Evolutionary conservation across 2,329 filamentous ascomycete species (phyloP).

Genomic region (Fusarium circinatum): DNA sequence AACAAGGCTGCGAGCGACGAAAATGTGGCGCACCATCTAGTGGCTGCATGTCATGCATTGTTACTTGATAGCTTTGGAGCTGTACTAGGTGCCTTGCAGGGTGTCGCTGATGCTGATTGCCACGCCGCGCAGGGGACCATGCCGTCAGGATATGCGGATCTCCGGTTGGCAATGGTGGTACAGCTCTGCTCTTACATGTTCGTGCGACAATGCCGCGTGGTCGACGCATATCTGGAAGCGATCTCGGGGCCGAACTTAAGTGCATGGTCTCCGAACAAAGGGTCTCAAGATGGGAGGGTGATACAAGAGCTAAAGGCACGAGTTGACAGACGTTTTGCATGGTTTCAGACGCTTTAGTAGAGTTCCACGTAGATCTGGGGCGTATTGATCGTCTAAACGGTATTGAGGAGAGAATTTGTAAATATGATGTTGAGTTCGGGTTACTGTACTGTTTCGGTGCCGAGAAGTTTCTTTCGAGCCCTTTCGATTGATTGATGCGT

Average conservation of each 20-base stretch:
- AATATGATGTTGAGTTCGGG: background rate
- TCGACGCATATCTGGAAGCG: rapidly evolving
- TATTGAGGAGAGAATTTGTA: too few species aligned
- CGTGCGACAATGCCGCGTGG: background rate
- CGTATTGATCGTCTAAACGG: rapidly evolving
- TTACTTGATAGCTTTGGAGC: background rate
- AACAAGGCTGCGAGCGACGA: too few species aligned
- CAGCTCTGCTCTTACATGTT: background rate
- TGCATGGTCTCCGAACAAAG: too few species aligned
- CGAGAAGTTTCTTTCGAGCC: background rate
- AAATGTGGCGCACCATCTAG: background rate
- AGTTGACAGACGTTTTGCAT: background rate
- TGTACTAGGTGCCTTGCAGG: background rate
- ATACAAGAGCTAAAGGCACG: background rate
- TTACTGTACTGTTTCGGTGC: background rate
- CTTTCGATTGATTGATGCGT: too few species aligned
- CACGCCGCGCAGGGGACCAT: rapidly evolving
- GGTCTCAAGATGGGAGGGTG: too few species aligned
- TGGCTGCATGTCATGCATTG: background rate
- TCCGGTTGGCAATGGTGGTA: background rate
- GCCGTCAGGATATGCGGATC: background rate
- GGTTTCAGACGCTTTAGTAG: background rate
- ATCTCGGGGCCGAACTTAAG: background rate
- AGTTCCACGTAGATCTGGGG: background rate
- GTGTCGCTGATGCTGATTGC: rapidly evolving